Conservation (phyloP, 805 yeast genomes). For the Lipomyces sp. region DNA sequence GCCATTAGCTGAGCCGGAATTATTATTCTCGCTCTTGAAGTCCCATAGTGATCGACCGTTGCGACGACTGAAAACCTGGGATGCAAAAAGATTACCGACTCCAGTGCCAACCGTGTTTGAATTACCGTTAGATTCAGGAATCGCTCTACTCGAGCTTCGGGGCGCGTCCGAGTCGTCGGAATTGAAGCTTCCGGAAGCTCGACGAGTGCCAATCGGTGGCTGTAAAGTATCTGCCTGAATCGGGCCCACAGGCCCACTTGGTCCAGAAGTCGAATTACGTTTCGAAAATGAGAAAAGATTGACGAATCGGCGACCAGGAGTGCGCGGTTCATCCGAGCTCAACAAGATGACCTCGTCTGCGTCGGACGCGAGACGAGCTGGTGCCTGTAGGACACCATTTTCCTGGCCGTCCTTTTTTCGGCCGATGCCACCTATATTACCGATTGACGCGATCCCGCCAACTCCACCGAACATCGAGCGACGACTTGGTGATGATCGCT, state of each 20-base stretch:
- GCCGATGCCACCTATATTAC: slow-evolving; percentile 24
- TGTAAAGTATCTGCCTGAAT: slow-evolving; percentile 5
- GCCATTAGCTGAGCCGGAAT: background rate
- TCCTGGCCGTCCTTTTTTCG: slow-evolving; percentile 33
- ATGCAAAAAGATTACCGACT: slow-evolving; percentile 27
- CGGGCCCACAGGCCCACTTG: slow-evolving; percentile 8
- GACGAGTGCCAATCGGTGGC: slow-evolving; percentile 31
- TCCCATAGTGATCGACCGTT: slow-evolving; percentile 28
- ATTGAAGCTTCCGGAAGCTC: slow-evolving; percentile 21
- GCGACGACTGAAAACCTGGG: slow-evolving; percentile 23
- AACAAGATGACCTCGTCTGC: slow-evolving; percentile 23
- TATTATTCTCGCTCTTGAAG: slow-evolving; percentile 16
- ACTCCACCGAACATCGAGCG: slow-evolving; percentile 27
- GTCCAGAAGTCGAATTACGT: slow-evolving; percentile 8
- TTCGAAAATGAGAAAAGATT: slow-evolving; percentile 28
- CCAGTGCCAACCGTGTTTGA: slow-evolving; percentile 18
- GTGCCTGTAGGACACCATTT: slow-evolving; percentile 2
- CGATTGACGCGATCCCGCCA: slow-evolving; percentile 20
- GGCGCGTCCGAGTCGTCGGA: slow-evolving; percentile 6
- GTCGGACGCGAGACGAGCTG: slow-evolving; percentile 12
- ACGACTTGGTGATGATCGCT: slow-evolving; percentile 26
- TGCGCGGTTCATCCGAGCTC: slow-evolving; percentile 25
- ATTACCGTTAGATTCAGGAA: background rate
- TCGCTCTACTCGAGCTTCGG: background rate
- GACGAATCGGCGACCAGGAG: slow-evolving; percentile 28